Evolutionary conservation across 768 basidiomycete genomes (phyloP).

Genomic region (Lanmaoa rubissima): DNA sequence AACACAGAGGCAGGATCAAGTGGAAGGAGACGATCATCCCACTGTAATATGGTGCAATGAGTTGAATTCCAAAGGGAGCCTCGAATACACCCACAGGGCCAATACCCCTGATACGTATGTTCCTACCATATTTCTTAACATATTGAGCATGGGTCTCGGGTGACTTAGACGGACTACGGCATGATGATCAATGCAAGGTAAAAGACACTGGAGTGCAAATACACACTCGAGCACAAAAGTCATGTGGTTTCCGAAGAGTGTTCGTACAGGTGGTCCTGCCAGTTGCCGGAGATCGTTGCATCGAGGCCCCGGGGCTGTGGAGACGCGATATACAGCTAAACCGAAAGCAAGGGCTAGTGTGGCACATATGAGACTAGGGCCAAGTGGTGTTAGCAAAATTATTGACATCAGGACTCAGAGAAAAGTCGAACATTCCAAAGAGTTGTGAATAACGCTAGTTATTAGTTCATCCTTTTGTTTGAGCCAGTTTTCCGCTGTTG

Average conservation of each 20-base stretch:
- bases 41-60: slow-evolving; percentile 40
- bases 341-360: slow-evolving; percentile 9
- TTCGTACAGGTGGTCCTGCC: slow-evolving; percentile 56
- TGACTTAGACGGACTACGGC: slow-evolving; percentile 49
- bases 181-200: background rate
- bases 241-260: slow-evolving; percentile 55
- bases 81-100: slow-evolving; percentile 54
- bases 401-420: background rate
- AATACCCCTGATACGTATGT: slow-evolving; percentile 64
- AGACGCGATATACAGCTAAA: slow-evolving; percentile 28
- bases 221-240: slow-evolving; percentile 57
- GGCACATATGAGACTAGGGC: slow-evolving; percentile 10
- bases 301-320: slow-evolving; percentile 20
- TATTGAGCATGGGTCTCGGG: slow-evolving; percentile 52
- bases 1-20: slow-evolving; percentile 74
- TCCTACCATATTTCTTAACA: slow-evolving; percentile 62
- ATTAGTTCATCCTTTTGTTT: background rate
- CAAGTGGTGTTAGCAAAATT: slow-evolving; percentile 1
- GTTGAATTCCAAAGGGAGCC: background rate
- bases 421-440: background rate
- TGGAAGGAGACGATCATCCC: slow-evolving; percentile 77
- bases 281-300: slow-evolving; percentile 49
- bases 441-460: background rate
- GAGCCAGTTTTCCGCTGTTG: no score
- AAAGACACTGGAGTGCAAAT: background rate